Conservation (phyloP, 352 stramenopile species). For the Phytophthora parvispora region DNA sequence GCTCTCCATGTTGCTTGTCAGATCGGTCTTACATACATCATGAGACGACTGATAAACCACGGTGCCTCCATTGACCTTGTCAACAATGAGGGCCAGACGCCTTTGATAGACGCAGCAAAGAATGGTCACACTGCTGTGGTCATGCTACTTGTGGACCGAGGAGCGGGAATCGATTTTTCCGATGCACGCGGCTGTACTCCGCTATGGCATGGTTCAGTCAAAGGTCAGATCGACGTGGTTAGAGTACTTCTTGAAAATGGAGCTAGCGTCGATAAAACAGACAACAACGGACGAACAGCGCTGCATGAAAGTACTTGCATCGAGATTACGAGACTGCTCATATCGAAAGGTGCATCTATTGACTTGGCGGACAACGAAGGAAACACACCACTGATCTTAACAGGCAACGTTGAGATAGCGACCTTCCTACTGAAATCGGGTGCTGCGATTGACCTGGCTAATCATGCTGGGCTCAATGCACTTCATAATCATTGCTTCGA, state of each 20-base stretch:
- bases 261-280: neutral
- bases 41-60: neutral
- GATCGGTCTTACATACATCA: neutral
- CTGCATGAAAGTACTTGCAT: too few species aligned
- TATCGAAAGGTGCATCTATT: neutral
- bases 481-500: neutral
- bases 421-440: neutral
- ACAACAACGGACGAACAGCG: neutral
- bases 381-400: neutral
- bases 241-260: neutral
- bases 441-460: neutral
- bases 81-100: neutral
- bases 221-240: neutral
- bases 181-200: neutral
- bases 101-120: conserved; percentile 10
- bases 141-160: conserved; percentile 1
- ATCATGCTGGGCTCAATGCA: neutral
- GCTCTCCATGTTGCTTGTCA: conserved; percentile 11
- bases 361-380: neutral
- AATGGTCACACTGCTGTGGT: conserved; percentile 1
- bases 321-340: neutral
- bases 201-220: neutral
- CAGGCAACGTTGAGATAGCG: neutral
- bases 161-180: neutral
- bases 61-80: conserved; percentile 4